Conservation (phyloP, 345 rosid species). For the Mercurialis annua region DNA sequence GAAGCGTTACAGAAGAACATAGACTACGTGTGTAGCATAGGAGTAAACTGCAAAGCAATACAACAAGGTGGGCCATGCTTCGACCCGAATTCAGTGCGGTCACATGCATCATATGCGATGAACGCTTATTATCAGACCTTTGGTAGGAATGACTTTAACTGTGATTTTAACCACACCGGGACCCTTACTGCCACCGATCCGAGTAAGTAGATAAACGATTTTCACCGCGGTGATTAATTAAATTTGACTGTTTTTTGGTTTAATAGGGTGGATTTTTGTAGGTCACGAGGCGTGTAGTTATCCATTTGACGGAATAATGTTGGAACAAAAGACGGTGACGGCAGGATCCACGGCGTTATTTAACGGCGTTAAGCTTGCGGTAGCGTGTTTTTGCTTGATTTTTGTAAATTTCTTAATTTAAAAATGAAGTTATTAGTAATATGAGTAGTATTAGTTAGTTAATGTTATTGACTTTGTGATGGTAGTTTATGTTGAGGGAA, state of each 20-base stretch:
- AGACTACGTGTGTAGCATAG: conserved; percentile 57
- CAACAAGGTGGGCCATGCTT: conserved; percentile 55
- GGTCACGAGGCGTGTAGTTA: conserved; percentile 53
- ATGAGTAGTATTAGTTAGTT: no score
- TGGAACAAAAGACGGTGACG: conserved; percentile 28
- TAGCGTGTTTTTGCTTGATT: neutral
- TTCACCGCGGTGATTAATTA: neutral
- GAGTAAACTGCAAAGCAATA: conserved; percentile 52
- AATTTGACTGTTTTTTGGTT: neutral
- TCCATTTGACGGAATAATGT: conserved; percentile 14
- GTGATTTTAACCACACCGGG: conserved; percentile 56
- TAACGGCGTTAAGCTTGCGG: neutral
- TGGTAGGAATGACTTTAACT: conserved; percentile 43
- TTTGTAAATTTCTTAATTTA: neutral
- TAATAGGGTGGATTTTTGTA: conserved; percentile 11
- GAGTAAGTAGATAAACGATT: conserved; percentile 24
- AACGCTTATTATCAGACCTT: conserved; percentile 55
- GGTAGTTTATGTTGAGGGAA: neutral
- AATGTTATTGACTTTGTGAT: neutral
- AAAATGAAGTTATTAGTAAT: no score
- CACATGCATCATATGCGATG: conserved; percentile 71
- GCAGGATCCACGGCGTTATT: conserved; percentile 15
- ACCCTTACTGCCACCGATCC: conserved; percentile 46
- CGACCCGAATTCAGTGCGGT: conserved; percentile 44
- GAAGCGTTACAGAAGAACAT: conserved; percentile 56